phyloP scores from a whole-genome alignment of 495 filamentous ascomycete genomes.

The Thozetella sp. region DNA sequence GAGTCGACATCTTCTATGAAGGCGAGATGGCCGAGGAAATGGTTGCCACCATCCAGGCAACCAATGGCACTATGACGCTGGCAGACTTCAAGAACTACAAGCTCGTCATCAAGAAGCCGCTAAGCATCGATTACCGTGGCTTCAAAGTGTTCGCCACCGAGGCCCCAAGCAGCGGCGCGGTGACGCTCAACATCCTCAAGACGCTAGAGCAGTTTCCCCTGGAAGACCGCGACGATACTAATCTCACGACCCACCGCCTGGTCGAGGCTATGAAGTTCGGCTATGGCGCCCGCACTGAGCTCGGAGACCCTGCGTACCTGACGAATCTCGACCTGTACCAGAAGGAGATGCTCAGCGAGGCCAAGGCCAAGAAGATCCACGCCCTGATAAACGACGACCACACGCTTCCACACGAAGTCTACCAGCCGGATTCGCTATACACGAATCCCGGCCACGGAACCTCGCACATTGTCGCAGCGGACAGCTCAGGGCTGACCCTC shows the following conservation, averaged over 20 bases:
- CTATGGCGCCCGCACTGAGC: slow-evolving; percentile 68
- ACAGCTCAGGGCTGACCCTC: slow-evolving; percentile 69
- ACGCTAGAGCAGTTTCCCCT: slow-evolving; percentile 73
- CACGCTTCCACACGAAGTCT: slow-evolving; percentile 70
- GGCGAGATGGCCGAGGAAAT: slow-evolving; percentile 73
- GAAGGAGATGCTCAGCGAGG: slow-evolving; percentile 59
- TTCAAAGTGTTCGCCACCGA: slow-evolving; percentile 68
- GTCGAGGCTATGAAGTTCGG: slow-evolving; percentile 87
- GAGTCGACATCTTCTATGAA: slow-evolving; percentile 74
- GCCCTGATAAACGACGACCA: slow-evolving; percentile 67
- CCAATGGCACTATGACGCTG: slow-evolving; percentile 82
- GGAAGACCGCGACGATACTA: slow-evolving; percentile 20
- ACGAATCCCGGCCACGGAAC: slow-evolving; percentile 62
- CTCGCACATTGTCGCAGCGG: slow-evolving; percentile 72
- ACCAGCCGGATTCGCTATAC: slow-evolving; percentile 57
- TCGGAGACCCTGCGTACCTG: slow-evolving; percentile 82
- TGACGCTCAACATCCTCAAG: slow-evolving; percentile 74
- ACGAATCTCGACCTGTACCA: slow-evolving; percentile 49
- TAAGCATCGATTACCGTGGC: slow-evolving; percentile 70
- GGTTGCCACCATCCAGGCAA: slow-evolving; percentile 60
- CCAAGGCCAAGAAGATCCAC: slow-evolving; percentile 59
- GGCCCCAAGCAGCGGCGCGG: slow-evolving; percentile 73
- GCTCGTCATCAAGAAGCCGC: slow-evolving; percentile 58
- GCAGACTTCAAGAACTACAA: slow-evolving; percentile 73
- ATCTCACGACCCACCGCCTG: slow-evolving; percentile 72